These are phyloP conservation scores for Hericium rajendrae DNA, from an alignment of 768 basidiomycete species.

Conservation along the genomic window DNA sequence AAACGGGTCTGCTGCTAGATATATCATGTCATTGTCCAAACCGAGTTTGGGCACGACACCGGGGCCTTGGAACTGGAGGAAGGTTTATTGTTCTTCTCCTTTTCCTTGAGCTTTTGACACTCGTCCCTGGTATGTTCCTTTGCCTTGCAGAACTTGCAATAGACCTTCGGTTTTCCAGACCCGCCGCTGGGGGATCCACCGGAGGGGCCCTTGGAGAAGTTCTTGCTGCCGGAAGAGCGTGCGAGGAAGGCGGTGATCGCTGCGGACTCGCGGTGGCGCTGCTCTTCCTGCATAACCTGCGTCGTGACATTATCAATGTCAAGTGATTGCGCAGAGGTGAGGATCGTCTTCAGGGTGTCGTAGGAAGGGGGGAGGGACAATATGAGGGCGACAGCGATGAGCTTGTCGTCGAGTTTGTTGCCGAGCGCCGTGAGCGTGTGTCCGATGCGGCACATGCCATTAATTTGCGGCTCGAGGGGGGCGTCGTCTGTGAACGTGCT, in stretches of 20 bases:
- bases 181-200: too few relatives aligned
- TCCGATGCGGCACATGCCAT: constrained; percentile 12
- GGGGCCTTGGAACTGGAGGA: background rate
- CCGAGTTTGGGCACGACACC: too few relatives aligned
- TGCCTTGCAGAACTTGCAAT: too few relatives aligned
- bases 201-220: background rate
- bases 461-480: constrained; percentile 15
- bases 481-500: constrained; percentile 14
- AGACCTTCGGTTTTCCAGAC: too few relatives aligned
- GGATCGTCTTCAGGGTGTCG: constrained; percentile 14
- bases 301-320: constrained; percentile 6
- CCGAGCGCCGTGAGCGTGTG: constrained; percentile 12
- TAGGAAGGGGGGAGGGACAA: constrained; percentile 17
- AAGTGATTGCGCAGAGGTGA: constrained; percentile 8
- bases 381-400: constrained; percentile 16
- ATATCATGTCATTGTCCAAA: too few relatives aligned
- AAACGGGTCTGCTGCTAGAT: too few relatives aligned
- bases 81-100: background rate
- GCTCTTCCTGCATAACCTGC: constrained; percentile 10
- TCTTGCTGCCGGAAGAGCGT: background rate
- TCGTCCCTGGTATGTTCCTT: background rate
- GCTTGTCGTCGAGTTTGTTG: constrained; percentile 11
- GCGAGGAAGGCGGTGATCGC: background rate
- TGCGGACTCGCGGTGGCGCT: background rate
- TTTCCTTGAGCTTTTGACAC: background rate